Conservation (phyloP, 768 basidiomycete species). For the Galerina marginata region DNA sequence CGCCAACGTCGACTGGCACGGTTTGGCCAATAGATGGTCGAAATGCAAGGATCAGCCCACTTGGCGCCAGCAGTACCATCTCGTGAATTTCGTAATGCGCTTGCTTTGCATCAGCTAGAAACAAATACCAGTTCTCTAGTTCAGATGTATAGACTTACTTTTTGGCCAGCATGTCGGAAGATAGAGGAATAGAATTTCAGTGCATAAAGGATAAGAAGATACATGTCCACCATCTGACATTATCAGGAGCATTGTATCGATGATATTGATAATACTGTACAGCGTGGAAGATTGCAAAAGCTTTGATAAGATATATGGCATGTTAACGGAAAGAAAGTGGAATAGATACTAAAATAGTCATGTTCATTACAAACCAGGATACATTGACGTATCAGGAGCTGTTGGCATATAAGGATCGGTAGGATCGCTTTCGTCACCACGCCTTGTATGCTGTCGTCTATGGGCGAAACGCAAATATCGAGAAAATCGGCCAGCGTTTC, state of each 20-base stretch:
- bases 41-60: background rate
- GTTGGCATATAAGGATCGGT: conserved; percentile 40
- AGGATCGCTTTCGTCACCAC: conserved; percentile 34
- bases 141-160: too few species aligned
- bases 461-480: conserved; percentile 61
- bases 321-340: background rate
- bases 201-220: background rate
- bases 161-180: too few species aligned
- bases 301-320: background rate
- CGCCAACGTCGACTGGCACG: conserved; percentile 65
- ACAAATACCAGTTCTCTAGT: too few species aligned
- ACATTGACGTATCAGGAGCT: conserved; percentile 34
- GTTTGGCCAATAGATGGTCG: conserved; percentile 48
- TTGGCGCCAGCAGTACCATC: background rate
- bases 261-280: conserved; percentile 4
- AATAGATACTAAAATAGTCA: background rate
- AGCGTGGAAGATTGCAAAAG: background rate
- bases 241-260: background rate
- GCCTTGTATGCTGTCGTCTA: conserved; percentile 35
- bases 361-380: conserved; percentile 23
- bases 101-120: background rate
- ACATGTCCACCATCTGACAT: background rate
- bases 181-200: too few species aligned
- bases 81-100: background rate
- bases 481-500: conserved; percentile 51